Base-by-base conservation (phyloP, 2,329 filamentous ascomycete genomes). In the Fusarium papillatum region DNA sequence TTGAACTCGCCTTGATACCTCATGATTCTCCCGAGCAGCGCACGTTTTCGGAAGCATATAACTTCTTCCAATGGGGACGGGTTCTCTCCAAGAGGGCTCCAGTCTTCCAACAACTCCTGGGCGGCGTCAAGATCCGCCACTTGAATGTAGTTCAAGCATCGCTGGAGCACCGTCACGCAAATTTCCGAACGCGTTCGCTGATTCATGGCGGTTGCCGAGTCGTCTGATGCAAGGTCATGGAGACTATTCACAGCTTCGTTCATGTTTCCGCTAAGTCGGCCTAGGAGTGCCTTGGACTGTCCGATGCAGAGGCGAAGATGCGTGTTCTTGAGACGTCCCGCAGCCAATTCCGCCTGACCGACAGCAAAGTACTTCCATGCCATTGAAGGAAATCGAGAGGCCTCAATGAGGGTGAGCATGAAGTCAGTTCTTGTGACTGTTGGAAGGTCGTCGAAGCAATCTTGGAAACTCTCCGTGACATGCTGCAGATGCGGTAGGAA, bases 351-450 rank as follows among this genome's bases (percentile, higher is more conserved):
- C 29, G 76, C 76, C 34, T 76, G 72, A 1, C 66, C 66, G 22
- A 78, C 64, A 3, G 72, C 68, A 38, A 78, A 78, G 46, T 78
- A 76, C 31, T 75, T 78, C 76, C 76, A 78, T 24, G 72, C 72
- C 72, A 78, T 77, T n/a, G 66, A 68, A 24, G 76, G 76, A 34
- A 78, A 77, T 10, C 76, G 68, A 19, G 74, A 78, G n/a, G 74
- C 76, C 53, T 78, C 74, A 26, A 78, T 64, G 38, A 78, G 76
- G 5, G 76, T 74, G 55, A 78, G 76, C 69, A 69, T 75, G 17
- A 78, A 75, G 59, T 77, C 76, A 55, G 70, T 60, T 66, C 76
- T 76, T 5, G 68, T 72, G 29, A 26, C 31, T 11, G 61, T 22
- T 50, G 72, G 69, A 16, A 78, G 24, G n/a, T 66, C 64, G 38